These are phyloP conservation scores for Halophytophthora batemanensis DNA, from an alignment of 352 stramenopile species.

Conservation along the genomic window DNA sequence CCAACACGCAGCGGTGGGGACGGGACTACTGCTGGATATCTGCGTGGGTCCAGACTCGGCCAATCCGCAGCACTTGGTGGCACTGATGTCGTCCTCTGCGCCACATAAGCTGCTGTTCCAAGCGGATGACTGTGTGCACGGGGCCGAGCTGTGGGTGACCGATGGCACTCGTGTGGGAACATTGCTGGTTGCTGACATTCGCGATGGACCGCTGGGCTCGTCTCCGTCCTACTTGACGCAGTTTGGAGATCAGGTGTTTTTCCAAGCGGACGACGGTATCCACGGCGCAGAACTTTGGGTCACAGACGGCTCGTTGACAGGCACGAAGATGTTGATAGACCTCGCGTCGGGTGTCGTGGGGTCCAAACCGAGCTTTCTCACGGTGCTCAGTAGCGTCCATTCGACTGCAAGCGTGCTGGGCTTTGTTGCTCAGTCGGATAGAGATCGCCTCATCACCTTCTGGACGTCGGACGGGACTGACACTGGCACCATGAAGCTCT, in stretches of 20 bases:
- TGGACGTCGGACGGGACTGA: conserved; percentile 57
- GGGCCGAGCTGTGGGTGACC: conserved; percentile 77
- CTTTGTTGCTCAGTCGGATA: conserved; percentile 38
- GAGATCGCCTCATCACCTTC: conserved; percentile 34
- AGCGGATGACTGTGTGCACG: conserved; percentile 78
- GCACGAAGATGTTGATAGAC: conserved; percentile 59
- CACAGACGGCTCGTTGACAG: conserved; percentile 47
- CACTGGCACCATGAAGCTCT: conserved; percentile 32
- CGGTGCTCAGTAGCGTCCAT: conserved; percentile 16
- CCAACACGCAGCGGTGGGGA: conserved; percentile 29
- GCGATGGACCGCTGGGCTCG: conserved; percentile 34
- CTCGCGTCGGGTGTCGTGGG: conserved; percentile 40
- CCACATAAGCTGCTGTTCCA: conserved; percentile 63
- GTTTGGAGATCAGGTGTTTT: conserved; percentile 50
- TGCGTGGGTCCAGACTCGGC: conserved; percentile 39
- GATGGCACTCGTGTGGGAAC: conserved; percentile 55
- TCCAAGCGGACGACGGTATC: conserved; percentile 80
- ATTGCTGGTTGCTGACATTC: conserved; percentile 61
- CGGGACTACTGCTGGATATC: conserved; percentile 62
- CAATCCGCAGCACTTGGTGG: conserved; percentile 45
- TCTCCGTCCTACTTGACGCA: conserved; percentile 49
- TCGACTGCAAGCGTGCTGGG: conserved; percentile 4
- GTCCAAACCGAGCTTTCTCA: conserved; percentile 42
- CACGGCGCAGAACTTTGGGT: conserved; percentile 79
- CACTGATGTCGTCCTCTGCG: conserved; percentile 7